phyloP scores from a whole-genome alignment of 179 eudicot genomes.

The Drosera spatulata region DNA sequence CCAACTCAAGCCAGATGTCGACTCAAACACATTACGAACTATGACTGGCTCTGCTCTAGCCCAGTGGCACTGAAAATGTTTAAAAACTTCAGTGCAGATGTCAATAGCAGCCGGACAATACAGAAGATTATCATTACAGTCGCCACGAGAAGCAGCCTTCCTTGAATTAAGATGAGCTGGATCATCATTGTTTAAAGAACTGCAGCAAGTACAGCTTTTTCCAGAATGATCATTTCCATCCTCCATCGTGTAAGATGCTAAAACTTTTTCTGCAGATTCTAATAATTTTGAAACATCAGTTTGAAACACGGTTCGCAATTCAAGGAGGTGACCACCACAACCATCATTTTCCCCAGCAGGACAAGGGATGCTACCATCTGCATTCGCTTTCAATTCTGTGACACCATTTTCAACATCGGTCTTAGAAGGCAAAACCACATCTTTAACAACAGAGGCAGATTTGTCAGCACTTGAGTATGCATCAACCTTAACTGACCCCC shows the following conservation, averaged over 20 bases:
- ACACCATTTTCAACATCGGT: neutral
- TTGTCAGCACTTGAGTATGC: too few species aligned
- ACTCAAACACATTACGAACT: conserved; percentile 48
- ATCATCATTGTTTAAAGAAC: conserved; percentile 6
- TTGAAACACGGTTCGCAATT: conserved; percentile 25
- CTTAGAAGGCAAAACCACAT: conserved; percentile 3
- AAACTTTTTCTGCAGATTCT: conserved; percentile 28
- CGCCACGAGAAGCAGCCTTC: conserved; percentile 44
- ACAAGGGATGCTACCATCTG: conserved; percentile 39
- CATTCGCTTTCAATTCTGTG: conserved; percentile 27
- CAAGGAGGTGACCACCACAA: conserved; percentile 43
- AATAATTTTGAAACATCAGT: conserved; percentile 35
- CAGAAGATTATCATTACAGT: conserved; percentile 32
- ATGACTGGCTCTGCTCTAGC: conserved; percentile 61
- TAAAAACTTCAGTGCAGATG: conserved; percentile 21
- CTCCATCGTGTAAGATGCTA: conserved; percentile 1
- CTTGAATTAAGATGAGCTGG: conserved; percentile 4
- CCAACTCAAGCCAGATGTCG: conserved; percentile 72
- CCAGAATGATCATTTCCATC: conserved; percentile 8
- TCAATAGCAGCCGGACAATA: conserved; percentile 46
- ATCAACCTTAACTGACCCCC: too few species aligned
- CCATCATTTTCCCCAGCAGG: conserved; percentile 46
- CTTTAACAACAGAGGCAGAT: too few species aligned
- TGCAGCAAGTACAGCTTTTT: conserved; percentile 27
- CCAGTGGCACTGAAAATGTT: conserved; percentile 67